Conservation (phyloP, 805 yeast genomes). For the Priceomyces castillae region DNA sequence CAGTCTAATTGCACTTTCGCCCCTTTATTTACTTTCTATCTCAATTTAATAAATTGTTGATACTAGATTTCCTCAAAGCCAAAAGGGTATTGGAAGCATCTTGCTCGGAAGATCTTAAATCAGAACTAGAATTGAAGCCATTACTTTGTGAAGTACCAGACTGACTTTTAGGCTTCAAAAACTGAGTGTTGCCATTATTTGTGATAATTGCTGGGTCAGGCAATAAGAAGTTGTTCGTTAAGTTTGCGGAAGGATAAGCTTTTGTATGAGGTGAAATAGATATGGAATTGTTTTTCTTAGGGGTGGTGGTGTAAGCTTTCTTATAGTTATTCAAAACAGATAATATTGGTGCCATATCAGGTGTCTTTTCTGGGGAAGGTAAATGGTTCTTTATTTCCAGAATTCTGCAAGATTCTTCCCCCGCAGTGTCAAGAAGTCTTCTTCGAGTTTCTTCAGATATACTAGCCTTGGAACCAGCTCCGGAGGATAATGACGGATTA, state of each 20-base stretch:
- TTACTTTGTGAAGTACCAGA: slow-evolving; percentile 5
- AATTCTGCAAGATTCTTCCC: slow-evolving; percentile 6
- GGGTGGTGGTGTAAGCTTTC: slow-evolving; percentile 1
- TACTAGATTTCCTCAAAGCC: slow-evolving; percentile 40
- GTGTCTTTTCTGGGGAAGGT: slow-evolving; percentile 37
- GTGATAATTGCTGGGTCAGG: slow-evolving; percentile 39
- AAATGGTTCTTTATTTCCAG: slow-evolving; percentile 13
- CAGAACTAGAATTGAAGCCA: slow-evolving; percentile 5
- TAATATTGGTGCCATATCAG: slow-evolving; percentile 35
- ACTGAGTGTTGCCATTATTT: not conserved
- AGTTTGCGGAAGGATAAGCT: slow-evolving; percentile 8
- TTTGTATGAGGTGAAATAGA: slow-evolving; percentile 22
- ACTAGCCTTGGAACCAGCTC: not conserved
- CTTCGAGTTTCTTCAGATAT: not conserved
- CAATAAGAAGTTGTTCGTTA: slow-evolving; percentile 25
- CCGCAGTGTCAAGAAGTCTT: not conserved
- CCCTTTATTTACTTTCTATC: not conserved
- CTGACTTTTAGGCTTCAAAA: not conserved
- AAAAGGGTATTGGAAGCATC: slow-evolving; percentile 39
- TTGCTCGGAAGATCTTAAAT: slow-evolving; percentile 22
- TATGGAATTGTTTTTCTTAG: slow-evolving; percentile 11
- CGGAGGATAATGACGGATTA: not conserved
- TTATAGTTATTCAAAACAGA: slow-evolving; percentile 25
- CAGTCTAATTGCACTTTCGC: not conserved
- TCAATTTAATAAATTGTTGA: slow-evolving; percentile 39